Evolutionary conservation across 805 yeast species (phyloP).

Genomic region (Myxozyma melibiosi): DNA sequence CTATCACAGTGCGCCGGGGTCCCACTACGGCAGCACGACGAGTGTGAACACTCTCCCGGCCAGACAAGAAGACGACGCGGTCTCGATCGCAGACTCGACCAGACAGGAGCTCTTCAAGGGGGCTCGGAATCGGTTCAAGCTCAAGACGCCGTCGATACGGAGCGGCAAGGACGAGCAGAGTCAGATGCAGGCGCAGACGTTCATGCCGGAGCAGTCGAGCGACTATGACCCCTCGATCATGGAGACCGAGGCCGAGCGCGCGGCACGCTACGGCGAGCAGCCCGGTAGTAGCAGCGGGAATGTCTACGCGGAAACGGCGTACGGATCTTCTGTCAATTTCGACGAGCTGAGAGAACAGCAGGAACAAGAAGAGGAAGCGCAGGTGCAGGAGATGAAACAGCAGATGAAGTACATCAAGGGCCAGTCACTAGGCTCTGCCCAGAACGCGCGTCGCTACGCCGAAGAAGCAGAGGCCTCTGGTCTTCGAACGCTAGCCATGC

Average conservation of each 20-base stretch:
- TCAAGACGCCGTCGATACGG: not conserved
- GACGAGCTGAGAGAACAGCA: slow-evolving; percentile 13
- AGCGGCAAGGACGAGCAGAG: not conserved
- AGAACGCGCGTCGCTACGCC: slow-evolving; percentile 75
- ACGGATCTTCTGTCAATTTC: slow-evolving; percentile 7
- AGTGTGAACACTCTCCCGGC: not conserved
- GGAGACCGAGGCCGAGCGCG: slow-evolving; percentile 33
- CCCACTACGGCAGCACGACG: not conserved
- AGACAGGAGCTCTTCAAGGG: slow-evolving; percentile 26
- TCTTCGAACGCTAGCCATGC: slow-evolving; percentile 81
- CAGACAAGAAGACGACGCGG: slow-evolving; percentile 6
- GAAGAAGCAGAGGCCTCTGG: slow-evolving; percentile 74
- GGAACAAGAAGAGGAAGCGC: slow-evolving; percentile 56
- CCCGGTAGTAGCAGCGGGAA: not conserved
- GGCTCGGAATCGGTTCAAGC: slow-evolving; percentile 7
- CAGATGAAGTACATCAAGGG: slow-evolving; percentile 83
- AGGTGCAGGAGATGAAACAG: slow-evolving; percentile 81
- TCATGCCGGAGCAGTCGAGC: not conserved
- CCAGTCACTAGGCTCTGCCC: slow-evolving; percentile 80
- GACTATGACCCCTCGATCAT: slow-evolving; percentile 32
- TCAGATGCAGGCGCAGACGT: not conserved
- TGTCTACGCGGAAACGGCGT: slow-evolving; percentile 1
- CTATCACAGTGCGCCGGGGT: slow-evolving; percentile 6
- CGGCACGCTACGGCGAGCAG: slow-evolving; percentile 8
- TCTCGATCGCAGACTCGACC: slow-evolving; percentile 14